phyloP scores from a whole-genome alignment of 208 protist species.

The Trypanosoma lewisi region DNA sequence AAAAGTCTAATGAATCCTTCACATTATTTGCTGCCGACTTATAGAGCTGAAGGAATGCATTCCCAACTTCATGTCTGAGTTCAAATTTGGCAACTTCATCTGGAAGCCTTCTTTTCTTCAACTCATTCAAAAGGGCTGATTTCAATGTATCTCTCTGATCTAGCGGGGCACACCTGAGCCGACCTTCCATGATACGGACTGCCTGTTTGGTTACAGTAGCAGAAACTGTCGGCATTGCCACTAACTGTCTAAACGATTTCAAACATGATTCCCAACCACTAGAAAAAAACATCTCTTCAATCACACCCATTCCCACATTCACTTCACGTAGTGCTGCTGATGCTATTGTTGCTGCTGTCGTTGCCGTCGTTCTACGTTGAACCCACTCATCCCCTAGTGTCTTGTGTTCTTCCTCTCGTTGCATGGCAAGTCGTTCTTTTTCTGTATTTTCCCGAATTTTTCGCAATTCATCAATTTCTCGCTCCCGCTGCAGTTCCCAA shows the following conservation, averaged over 20 bases:
- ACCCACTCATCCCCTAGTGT: slow-evolving; percentile 72
- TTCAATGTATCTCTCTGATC: slow-evolving; percentile 14
- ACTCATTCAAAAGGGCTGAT: slow-evolving; percentile 14
- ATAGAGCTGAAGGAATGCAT: slow-evolving; percentile 32
- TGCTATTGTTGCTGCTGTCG: background rate
- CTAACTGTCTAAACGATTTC: slow-evolving; percentile 19
- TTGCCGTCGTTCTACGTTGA: slow-evolving; percentile 13
- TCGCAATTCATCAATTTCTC: slow-evolving; percentile 68
- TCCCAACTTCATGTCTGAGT: slow-evolving; percentile 17
- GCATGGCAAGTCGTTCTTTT: slow-evolving; percentile 31
- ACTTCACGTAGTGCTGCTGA: background rate
- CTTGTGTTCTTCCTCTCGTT: slow-evolving; percentile 62
- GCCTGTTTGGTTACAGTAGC: slow-evolving; percentile 12
- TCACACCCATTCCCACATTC: background rate
- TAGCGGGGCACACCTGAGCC: slow-evolving; percentile 18
- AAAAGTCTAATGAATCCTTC: slow-evolving; percentile 27
- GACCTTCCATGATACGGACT: slow-evolving; percentile 22
- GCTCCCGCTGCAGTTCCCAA: slow-evolving; percentile 85
- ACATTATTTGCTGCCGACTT: slow-evolving; percentile 21
- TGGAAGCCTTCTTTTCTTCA: slow-evolving; percentile 26
- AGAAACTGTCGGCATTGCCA: background rate
- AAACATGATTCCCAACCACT: slow-evolving; percentile 25
- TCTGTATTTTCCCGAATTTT: slow-evolving; percentile 59
- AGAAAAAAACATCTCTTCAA: slow-evolving; percentile 28
- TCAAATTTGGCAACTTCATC: slow-evolving; percentile 31